Base-by-base conservation (phyloP, 192 early-diverging fungal species). In the Lobosporangium transversale region DNA sequence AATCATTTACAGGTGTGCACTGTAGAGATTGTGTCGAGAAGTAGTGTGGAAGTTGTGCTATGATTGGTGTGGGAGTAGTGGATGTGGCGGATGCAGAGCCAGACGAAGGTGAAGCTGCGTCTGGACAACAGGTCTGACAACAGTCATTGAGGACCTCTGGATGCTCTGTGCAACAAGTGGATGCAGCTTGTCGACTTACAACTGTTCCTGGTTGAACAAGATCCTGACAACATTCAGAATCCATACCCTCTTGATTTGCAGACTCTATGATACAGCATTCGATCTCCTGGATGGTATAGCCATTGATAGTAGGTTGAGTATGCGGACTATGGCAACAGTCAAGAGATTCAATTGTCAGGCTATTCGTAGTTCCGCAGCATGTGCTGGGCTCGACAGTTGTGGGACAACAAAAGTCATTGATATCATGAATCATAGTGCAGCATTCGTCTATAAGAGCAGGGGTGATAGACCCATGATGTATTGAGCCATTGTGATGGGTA, bases 361-460 rank as follows among this genome's bases (percentile, higher is more conserved):
- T 44, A 27, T 62, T 45, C 26, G 49, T 58, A 21, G 63, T 58
- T 6, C 64, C 65, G 26, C 73, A 76, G 47, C 73, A 76, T 9
- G 73, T 29, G 44, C 45, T 76, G 2, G 73, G 64, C 54, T 76
- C 73, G 53, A 76, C 59, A 17, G 57, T 48, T 4, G 58, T 27
- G n/a, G n/a, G n/a, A 33, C 73, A 76, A 45, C 73, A 76, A 62
- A 76, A 76, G 36, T 76, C 64, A 18, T 61, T 54, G 5, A 76
- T 52, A 32, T 66, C 59, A 40, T 75, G 63, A 24, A 47, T 55
- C 18, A 76, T 33, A 3, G 35, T 42, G 32, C 73, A 76, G 53
- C 73, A 76, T 21, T 76, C 73, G 35, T 76, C 65, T 3, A 67
- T 32, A 12, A 76, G 9, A 30, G 59, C 24, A 23, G 62, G 8